These are phyloP conservation scores for Papiliotrema laurentii DNA, from an alignment of 1,284 basidiomycete genomes.

Conservation along the genomic window DNA sequence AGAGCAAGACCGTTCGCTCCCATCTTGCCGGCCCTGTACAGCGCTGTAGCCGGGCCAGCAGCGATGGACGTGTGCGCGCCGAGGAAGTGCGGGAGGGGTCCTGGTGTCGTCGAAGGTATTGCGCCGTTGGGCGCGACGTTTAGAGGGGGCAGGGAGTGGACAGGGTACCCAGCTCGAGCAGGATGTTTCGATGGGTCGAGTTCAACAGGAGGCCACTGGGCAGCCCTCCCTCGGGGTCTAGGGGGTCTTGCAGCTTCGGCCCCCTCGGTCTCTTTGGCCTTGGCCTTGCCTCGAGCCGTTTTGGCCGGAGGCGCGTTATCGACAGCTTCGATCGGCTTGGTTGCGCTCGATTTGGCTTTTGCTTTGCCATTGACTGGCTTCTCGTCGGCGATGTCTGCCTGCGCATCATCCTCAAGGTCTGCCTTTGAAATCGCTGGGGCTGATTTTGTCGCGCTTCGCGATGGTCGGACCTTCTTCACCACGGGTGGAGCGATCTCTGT, in stretches of 20 bases:
- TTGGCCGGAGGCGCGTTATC: neutral
- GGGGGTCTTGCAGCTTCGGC: neutral
- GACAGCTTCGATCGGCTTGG: neutral
- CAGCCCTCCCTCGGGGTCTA: conserved; percentile 2
- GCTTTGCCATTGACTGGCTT: conserved; percentile 1
- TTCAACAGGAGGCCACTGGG: conserved; percentile 37
- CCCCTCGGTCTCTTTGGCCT: conserved; percentile 10
- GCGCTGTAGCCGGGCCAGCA: conserved; percentile 69
- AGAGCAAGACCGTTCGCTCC: conserved; percentile 77
- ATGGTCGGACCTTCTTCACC: conserved; percentile 60
- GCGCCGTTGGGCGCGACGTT: conserved; percentile 18
- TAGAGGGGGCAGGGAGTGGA: conserved; percentile 16
- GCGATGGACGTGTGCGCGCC: conserved; percentile 79
- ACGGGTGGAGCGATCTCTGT: conserved; percentile 29
- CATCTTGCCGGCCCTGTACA: conserved; percentile 66
- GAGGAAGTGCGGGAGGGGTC: conserved; percentile 42
- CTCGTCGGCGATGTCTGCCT: too few species aligned
- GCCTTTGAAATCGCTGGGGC: too few species aligned
- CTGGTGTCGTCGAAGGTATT: conserved; percentile 11
- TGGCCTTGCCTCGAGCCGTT: conserved; percentile 9
- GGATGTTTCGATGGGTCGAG: conserved; percentile 31
- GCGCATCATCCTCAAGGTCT: conserved; percentile 52
- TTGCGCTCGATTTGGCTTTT: conserved; percentile 1
- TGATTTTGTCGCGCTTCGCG: too few species aligned
- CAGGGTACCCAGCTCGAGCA: conserved; percentile 32